Percentiles rank a stretch among this genome's conserved stretches.
Evolutionary conservation across 495 filamentous ascomycete genomes (phyloP).

Genomic region (Pseudomonodictys pantanalensis): DNA sequence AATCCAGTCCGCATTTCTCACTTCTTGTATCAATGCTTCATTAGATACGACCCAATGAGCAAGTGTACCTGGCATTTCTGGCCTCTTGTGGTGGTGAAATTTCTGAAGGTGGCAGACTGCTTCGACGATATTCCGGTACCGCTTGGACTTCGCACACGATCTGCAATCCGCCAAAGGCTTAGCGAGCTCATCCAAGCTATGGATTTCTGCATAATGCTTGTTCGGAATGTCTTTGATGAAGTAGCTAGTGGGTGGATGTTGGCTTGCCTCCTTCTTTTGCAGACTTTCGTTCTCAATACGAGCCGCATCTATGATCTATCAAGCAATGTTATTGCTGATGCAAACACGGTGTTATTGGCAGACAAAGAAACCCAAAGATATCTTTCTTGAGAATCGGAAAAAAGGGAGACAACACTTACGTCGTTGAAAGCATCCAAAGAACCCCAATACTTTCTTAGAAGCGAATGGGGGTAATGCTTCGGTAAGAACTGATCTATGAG

Average conservation of each 20-base stretch:
- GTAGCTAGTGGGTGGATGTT: not conserved
- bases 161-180: not conserved
- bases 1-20: not conserved
- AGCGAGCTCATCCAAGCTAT: not conserved
- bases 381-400: not conserved
- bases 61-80: not conserved
- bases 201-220: not conserved
- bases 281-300: not conserved
- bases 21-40: not conserved
- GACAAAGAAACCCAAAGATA: no score
- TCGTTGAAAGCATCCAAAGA: not conserved
- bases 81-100: not conserved
- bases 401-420: not conserved
- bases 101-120: not conserved
- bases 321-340: no score
- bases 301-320: no score
- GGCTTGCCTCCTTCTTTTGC: not conserved
- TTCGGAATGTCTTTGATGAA: not conserved
- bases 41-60: not conserved
- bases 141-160: not conserved
- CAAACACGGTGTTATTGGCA: no score
- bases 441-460: not conserved
- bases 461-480: not conserved
- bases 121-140: not conserved
- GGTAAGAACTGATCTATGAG: conserved; percentile 2